Percentiles rank a stretch among this genome's conserved stretches.
Conservation (phyloP, 2,329 filamentous ascomycete genomes). For the Seiridium cupressi region DNA sequence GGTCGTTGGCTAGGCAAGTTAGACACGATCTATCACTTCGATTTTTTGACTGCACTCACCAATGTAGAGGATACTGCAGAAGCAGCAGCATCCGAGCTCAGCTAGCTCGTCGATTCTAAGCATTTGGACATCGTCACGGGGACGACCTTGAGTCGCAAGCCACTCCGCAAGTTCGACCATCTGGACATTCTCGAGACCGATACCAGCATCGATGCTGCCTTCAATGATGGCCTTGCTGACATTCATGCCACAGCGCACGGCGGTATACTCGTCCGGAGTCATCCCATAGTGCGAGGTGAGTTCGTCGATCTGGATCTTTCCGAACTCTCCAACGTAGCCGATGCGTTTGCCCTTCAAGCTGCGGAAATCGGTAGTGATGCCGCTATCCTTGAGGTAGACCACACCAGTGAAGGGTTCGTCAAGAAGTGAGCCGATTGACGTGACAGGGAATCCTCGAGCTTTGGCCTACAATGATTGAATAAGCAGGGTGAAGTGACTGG, state of each 20-base stretch:
- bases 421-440: constrained; percentile 71
- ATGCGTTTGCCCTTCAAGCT: constrained; percentile 75
- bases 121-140: constrained; percentile 71
- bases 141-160: constrained; percentile 62
- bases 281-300: constrained; percentile 77
- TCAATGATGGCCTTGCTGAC: constrained; percentile 74
- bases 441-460: constrained; percentile 70
- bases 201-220: constrained; percentile 70
- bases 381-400: constrained; percentile 71
- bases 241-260: constrained; percentile 79
- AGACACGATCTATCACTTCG: not conserved
- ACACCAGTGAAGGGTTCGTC: constrained; percentile 80
- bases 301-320: constrained; percentile 82
- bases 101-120: constrained; percentile 78
- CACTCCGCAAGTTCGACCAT: constrained; percentile 81
- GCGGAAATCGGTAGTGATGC: constrained; percentile 73
- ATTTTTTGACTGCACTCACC: constrained; percentile 30
- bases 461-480: constrained; percentile 53
- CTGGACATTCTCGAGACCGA: constrained; percentile 78
- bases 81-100: constrained; percentile 79
- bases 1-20: constrained; percentile 51
- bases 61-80: constrained; percentile 80
- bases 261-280: constrained; percentile 70
- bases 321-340: constrained; percentile 78
- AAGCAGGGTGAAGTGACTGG: not conserved